These are phyloP conservation scores for Ceratocystis variospora DNA, from an alignment of 2,329 filamentous ascomycete genomes.

Conservation along the genomic window DNA sequence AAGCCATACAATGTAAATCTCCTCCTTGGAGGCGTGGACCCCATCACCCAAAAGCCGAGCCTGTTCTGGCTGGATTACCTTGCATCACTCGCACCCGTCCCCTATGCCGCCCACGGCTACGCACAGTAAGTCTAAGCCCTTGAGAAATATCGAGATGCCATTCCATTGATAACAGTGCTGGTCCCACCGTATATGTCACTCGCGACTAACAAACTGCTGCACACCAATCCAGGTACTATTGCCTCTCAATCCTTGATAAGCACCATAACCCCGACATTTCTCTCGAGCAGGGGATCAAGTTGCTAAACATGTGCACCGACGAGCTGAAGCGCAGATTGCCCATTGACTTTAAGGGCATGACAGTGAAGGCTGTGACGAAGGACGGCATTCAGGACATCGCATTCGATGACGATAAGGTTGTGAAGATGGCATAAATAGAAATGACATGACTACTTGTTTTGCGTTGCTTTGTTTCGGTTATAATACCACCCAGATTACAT, in stretches of 20 bases:
- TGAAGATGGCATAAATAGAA: slow-evolving; percentile 41
- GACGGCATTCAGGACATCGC: slow-evolving; percentile 77
- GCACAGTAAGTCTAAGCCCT: slow-evolving; percentile 55
- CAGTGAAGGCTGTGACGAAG: slow-evolving; percentile 88
- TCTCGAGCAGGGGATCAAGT: slow-evolving; percentile 78
- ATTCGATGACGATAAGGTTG: slow-evolving; percentile 68
- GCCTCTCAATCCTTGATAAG: slow-evolving; percentile 92
- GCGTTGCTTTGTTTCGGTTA: slow-evolving; percentile 10
- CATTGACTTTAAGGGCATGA: slow-evolving; percentile 96
- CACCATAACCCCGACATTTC: slow-evolving; percentile 93
- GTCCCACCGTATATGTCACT: no score
- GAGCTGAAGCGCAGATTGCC: slow-evolving; percentile 94
- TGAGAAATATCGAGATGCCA: no score
- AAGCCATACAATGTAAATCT: slow-evolving; percentile 97
- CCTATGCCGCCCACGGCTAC: slow-evolving; percentile 95
- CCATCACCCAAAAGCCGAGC: slow-evolving; percentile 77
- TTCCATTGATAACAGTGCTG: no score
- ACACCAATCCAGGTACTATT: slow-evolving; percentile 62
- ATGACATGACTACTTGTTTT: slow-evolving; percentile 14
- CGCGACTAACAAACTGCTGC: neutral
- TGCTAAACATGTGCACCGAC: slow-evolving; percentile 87
- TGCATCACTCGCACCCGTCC: slow-evolving; percentile 71
- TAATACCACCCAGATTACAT: neutral
- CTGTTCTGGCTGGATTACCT: slow-evolving; percentile 98
- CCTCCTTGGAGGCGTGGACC: slow-evolving; percentile 83